phyloP scores from a whole-genome alignment of 176 grass and related monocot species.

The Chloris gayana region DNA sequence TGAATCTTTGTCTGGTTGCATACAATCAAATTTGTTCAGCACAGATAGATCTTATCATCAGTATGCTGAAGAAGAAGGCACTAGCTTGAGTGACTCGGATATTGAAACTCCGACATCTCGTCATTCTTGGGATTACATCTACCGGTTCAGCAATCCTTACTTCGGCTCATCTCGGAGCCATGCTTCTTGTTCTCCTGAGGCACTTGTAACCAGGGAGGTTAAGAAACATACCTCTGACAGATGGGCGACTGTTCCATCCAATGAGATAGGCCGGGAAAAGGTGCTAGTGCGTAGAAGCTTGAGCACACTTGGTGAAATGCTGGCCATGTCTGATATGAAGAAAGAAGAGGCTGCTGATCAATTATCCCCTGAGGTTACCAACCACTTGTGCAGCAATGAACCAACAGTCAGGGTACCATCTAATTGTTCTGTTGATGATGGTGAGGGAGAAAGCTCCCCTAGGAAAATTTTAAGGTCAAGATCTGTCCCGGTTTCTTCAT shows the following conservation, averaged over 20 bases:
- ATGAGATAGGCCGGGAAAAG: conserved; percentile 54
- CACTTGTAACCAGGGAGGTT: conserved; percentile 77
- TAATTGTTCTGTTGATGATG: conserved; percentile 32
- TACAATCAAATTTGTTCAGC: conserved; percentile 59
- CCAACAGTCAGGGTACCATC: conserved; percentile 48
- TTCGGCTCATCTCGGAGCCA: conserved; percentile 74
- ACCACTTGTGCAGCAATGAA: conserved; percentile 46
- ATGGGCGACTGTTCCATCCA: conserved; percentile 68
- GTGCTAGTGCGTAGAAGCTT: conserved; percentile 67
- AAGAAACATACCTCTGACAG: conserved; percentile 86
- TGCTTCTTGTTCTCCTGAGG: conserved; percentile 78
- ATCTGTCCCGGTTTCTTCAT: conserved; percentile 80
- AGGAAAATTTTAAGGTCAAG: conserved; percentile 78
- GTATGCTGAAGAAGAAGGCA: conserved; percentile 65
- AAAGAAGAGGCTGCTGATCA: conserved; percentile 56
- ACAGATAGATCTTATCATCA: conserved; percentile 53
- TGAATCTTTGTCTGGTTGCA: conserved; percentile 71
- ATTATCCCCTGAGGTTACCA: conserved; percentile 10
- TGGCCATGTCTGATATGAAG: conserved; percentile 77
- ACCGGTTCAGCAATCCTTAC: conserved; percentile 75
- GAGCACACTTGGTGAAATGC: conserved; percentile 95
- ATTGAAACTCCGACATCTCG: conserved; percentile 67
- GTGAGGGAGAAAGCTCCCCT: conserved; percentile 35
- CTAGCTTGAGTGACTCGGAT: conserved; percentile 65
- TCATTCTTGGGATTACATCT: conserved; percentile 78